Conservation (phyloP, 2,329 filamentous ascomycete species). For the Macrophomina phaseolina region DNA sequence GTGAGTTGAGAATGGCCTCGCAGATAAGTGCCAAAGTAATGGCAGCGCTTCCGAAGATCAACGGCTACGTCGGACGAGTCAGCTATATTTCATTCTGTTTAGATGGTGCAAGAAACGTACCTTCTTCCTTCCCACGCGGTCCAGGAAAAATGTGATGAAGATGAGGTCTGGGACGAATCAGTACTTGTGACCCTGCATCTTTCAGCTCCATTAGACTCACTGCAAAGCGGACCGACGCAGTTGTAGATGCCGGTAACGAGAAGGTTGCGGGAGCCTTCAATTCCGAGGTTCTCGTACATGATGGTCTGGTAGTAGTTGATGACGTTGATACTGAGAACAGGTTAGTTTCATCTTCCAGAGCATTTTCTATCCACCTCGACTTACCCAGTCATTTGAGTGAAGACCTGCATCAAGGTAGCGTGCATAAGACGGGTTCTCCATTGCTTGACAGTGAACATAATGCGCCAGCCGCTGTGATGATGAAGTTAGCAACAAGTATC, state of each 20-base stretch:
- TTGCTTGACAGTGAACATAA: conserved; percentile 63
- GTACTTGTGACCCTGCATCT: neutral
- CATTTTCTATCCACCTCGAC: neutral
- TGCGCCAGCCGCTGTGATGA: conserved; percentile 51
- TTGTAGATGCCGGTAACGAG: conserved; percentile 67
- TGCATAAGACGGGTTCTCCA: conserved; percentile 68
- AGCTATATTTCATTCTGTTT: neutral
- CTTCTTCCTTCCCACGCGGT: conserved; percentile 50
- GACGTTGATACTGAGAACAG: conserved; percentile 51
- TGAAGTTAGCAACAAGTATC: conserved; percentile 6
- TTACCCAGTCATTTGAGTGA: conserved; percentile 67
- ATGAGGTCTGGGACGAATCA: conserved; percentile 52
- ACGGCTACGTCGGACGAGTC: conserved; percentile 52
- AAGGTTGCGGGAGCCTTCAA: conserved; percentile 59
- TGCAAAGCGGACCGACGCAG: conserved; percentile 61
- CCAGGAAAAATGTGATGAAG: conserved; percentile 64
- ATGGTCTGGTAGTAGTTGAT: conserved; percentile 68
- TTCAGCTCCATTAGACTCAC: conserved; percentile 13
- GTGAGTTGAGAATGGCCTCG: conserved; percentile 62
- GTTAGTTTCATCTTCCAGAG: neutral
- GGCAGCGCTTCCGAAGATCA: conserved; percentile 59
- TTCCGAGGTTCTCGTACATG: conserved; percentile 64
- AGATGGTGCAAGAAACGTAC: neutral
- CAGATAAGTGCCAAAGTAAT: conserved; percentile 65
- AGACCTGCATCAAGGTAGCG: conserved; percentile 67